Conservation (phyloP, 768 basidiomycete species). For the Hygrophorus pudorinus region DNA sequence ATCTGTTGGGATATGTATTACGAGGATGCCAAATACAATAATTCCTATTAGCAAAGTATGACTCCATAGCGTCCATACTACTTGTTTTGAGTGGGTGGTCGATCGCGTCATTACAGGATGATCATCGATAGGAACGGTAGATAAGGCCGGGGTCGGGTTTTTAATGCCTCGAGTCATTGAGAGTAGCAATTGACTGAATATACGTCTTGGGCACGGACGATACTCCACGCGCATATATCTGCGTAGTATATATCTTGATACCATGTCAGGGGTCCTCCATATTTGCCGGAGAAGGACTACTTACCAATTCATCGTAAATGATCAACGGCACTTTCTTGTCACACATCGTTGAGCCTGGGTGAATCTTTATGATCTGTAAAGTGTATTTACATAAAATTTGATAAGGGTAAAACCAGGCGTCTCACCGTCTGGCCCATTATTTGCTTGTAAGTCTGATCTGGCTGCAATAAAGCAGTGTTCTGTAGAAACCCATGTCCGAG, state of each 20-base stretch:
- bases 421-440: slow-evolving; percentile 60
- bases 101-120: no score
- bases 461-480: slow-evolving; percentile 76
- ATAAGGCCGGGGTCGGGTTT: no score
- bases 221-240: slow-evolving; percentile 88
- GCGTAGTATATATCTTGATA: slow-evolving; percentile 62
- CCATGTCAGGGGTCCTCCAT: neutral
- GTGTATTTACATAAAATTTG: slow-evolving; percentile 3
- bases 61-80: no score
- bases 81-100: no score
- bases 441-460: slow-evolving; percentile 84
- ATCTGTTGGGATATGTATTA: no score
- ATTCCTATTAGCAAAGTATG: no score
- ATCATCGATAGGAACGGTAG: no score
- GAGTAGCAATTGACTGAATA: slow-evolving; percentile 18
- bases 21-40: no score
- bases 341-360: slow-evolving; percentile 76
- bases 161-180: slow-evolving; percentile 1
- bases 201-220: slow-evolving; percentile 64
- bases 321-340: slow-evolving; percentile 81
- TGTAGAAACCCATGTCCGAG: slow-evolving; percentile 70
- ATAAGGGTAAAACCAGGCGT: slow-evolving; percentile 2
- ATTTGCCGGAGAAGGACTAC: slow-evolving; percentile 15
- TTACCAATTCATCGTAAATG: slow-evolving; percentile 87
- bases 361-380: slow-evolving; percentile 68